Base-by-base conservation (phyloP, 768 basidiomycete species). In the Tubosaeta sp. region DNA sequence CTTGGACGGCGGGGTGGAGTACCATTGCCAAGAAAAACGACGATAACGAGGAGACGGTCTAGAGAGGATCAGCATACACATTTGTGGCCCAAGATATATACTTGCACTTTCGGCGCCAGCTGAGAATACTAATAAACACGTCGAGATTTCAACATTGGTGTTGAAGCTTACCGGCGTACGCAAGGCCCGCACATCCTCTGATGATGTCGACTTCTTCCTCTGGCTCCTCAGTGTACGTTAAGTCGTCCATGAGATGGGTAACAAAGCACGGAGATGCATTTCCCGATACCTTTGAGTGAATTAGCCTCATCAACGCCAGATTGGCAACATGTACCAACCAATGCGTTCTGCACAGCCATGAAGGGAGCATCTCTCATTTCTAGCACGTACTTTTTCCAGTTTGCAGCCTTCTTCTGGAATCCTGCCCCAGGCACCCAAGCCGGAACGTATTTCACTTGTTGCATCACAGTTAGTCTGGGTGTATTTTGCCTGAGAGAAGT, bases 391-490 rank as follows among this genome's bases (percentile, higher is more conserved):
- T 62, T 63, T 40, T 73, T 75, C 78, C 80, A 80, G 47, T 73
- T 64, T n/a, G 68, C 68, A 12, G 78, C 79, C 57, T 77, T 76
- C 19, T 69, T 69, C 51, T 79, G 70, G 59, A 81, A 81, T 8
- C 73, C 71, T 3, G 78, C 76, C 0, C 78, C 76, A 30, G 79
- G 79, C 3, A 78, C 45, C 78, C 80, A 81, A 45, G 61, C 69
- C 58, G 79, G 80, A 14, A 81, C 60, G 49, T 80, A 64, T 63
- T 78, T 80, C 47, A 81, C 79, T 38, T 77, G 49, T 59, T 39
- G 27, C 9, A 22, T 40, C 5, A 40, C 10, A 13, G 16, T 67
- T 24, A 60, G 11, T 14, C n/a, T 22, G 11, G 8, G n/a, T 2
- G n/a, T 27, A 25, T 36, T 21, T 39, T 13, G 0, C 13, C 8